A percentile compares a stretch with the other conserved stretches of the same genome.
phyloP scores from a whole-genome alignment of 805 yeast genomes.

The Nakazawaea populi region DNA sequence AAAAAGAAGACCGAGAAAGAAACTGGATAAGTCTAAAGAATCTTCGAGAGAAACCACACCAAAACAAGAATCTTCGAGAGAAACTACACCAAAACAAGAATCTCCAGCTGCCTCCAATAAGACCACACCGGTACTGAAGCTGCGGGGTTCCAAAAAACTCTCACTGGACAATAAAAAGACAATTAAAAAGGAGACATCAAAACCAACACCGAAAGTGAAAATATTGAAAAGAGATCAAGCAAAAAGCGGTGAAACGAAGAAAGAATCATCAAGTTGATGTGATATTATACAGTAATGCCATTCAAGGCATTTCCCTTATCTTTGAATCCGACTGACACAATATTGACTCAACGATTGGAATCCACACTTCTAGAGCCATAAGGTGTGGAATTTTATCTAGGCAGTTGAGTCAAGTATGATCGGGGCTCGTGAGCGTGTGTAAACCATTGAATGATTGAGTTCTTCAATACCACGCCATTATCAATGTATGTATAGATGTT shows the following conservation, averaged over 20 bases:
- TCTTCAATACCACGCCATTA: too few relatives aligned
- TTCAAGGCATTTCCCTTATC: too few relatives aligned
- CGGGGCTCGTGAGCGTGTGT: too few relatives aligned
- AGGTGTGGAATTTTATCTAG: too few relatives aligned
- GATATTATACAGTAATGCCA: too few relatives aligned
- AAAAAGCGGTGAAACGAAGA: not conserved
- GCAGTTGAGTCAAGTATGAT: too few relatives aligned
- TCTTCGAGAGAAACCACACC: not conserved
- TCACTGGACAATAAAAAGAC: constrained; percentile 6
- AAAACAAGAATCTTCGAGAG: not conserved
- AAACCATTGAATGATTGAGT: too few relatives aligned
- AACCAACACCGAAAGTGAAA: constrained; percentile 7
- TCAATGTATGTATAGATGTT: not conserved
- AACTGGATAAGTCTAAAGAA: not conserved
- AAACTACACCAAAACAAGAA: not conserved
- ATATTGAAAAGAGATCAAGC: not conserved
- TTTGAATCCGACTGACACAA: too few relatives aligned
- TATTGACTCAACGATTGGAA: too few relatives aligned
- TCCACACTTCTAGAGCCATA: too few relatives aligned
- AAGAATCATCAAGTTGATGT: too few relatives aligned
- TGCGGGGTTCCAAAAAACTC: not conserved
- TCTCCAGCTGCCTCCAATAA: not conserved
- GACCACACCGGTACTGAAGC: not conserved
- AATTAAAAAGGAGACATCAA: constrained; percentile 10
- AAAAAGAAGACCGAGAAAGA: not conserved